phyloP scores from a whole-genome alignment of 1,284 basidiomycete genomes.

The Cyathus olla region DNA sequence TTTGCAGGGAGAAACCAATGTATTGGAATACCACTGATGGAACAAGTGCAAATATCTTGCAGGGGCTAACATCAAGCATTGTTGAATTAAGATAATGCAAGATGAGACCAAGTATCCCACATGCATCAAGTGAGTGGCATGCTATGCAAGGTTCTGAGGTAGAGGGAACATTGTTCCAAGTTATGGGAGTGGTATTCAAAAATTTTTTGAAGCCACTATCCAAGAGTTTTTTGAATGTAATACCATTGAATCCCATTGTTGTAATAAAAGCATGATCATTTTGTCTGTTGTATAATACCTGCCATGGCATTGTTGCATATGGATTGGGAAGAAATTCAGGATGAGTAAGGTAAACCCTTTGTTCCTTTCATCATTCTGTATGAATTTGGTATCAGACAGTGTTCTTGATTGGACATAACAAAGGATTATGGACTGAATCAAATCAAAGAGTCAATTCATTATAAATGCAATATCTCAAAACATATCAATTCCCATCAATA shows the following conservation, averaged over 20 bases:
- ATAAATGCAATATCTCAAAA: too few relatives aligned
- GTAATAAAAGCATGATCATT: slow-evolving; percentile 57
- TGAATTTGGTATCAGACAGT: too few relatives aligned
- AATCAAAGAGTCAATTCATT: too few relatives aligned
- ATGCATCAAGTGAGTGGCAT: slow-evolving; percentile 53
- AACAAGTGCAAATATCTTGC: slow-evolving; percentile 50
- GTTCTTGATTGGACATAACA: too few relatives aligned
- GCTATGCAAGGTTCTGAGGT: slow-evolving; percentile 36
- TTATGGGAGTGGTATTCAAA: slow-evolving; percentile 50
- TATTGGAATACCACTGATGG: slow-evolving; percentile 46
- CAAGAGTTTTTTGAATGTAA: slow-evolving; percentile 50
- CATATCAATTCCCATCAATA: too few relatives aligned
- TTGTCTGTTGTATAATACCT: slow-evolving; percentile 33
- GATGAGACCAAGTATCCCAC: slow-evolving; percentile 55
- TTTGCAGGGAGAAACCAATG: slow-evolving; percentile 40
- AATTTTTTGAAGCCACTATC: slow-evolving; percentile 38
- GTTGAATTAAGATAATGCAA: slow-evolving; percentile 57
- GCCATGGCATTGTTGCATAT: slow-evolving; percentile 47
- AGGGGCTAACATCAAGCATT: slow-evolving; percentile 48
- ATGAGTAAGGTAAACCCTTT: slow-evolving; percentile 39
- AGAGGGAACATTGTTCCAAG: slow-evolving; percentile 36
- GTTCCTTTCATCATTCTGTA: too few relatives aligned
- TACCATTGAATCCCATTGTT: slow-evolving; percentile 57
- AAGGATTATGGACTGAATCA: too few relatives aligned
- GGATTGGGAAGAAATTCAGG: slow-evolving; percentile 47